Conservation (phyloP, 176 grass and related monocot species). For the Triticum timopheevii region DNA sequence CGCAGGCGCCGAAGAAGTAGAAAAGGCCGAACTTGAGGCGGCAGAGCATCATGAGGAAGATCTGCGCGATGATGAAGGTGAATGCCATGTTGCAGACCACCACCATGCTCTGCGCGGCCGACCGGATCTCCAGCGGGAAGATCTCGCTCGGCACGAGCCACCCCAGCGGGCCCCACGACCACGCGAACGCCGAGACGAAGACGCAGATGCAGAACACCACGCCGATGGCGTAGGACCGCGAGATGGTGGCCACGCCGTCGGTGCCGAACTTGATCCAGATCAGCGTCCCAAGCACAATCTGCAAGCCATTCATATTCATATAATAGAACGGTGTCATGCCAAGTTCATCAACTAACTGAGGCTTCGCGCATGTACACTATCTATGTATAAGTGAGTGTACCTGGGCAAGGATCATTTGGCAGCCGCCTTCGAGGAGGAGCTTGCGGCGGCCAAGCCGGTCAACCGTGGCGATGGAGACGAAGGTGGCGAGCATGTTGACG, state of each 20-base stretch:
- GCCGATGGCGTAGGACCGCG: slow-evolving; percentile 34
- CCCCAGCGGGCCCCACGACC: slow-evolving; percentile 65
- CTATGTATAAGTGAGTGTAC: not conserved
- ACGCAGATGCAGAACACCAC: slow-evolving; percentile 52
- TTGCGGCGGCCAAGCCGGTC: slow-evolving; percentile 8
- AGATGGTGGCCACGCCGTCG: slow-evolving; percentile 27
- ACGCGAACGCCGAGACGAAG: slow-evolving; percentile 55
- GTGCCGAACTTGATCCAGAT: slow-evolving; percentile 19
- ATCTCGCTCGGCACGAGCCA: slow-evolving; percentile 70
- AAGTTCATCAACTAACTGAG: not conserved
- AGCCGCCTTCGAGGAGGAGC: slow-evolving; percentile 20
- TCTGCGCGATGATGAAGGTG: slow-evolving; percentile 52
- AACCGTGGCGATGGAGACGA: slow-evolving; percentile 24
- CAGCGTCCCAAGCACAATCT: slow-evolving; percentile 5
- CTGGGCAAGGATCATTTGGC: slow-evolving; percentile 21
- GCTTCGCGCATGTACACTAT: no score
- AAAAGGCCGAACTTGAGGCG: slow-evolving; percentile 54
- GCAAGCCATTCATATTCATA: not conserved
- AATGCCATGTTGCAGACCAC: slow-evolving; percentile 35
- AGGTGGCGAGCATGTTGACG: slow-evolving; percentile 22
- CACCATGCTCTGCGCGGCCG: slow-evolving; percentile 55
- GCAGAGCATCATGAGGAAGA: slow-evolving; percentile 71
- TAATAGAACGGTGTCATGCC: not conserved
- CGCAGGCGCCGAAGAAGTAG: slow-evolving; percentile 52
- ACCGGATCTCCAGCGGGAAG: slow-evolving; percentile 67